Percentiles rank a stretch among this genome's conserved stretches.
These are phyloP conservation scores for Boehmeria nivea DNA, from an alignment of 306 rosid species.

Conservation along the genomic window DNA sequence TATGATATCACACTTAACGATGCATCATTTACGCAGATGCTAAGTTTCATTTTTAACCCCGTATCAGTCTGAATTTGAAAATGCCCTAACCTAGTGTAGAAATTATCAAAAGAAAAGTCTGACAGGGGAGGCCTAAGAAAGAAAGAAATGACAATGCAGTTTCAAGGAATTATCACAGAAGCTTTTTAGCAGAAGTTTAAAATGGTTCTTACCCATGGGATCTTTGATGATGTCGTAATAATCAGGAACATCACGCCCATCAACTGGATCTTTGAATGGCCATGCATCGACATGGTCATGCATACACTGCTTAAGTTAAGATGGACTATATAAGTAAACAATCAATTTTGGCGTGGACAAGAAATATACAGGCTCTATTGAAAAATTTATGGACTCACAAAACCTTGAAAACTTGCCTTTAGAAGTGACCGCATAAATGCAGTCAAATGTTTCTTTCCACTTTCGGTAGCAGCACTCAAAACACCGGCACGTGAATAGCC, in stretches of 20 bases:
- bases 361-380: background rate
- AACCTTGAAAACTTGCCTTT: constrained; percentile 43
- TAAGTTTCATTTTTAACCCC: no score
- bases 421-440: constrained; percentile 75
- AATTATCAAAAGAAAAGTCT: no score
- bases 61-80: no score
- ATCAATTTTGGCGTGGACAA: background rate
- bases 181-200: background rate
- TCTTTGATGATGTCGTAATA: constrained; percentile 92
- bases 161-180: no score
- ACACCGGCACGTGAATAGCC: constrained; percentile 73
- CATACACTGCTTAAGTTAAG: constrained; percentile 49
- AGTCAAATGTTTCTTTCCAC: constrained; percentile 57
- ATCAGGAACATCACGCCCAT: constrained; percentile 90
- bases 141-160: no score
- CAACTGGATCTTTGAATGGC: constrained; percentile 99
- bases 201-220: constrained; percentile 67
- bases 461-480: constrained; percentile 50
- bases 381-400: background rate
- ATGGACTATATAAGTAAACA: constrained; percentile 16
- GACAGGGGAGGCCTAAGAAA: no score
- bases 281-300: constrained; percentile 81
- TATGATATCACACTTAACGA: no score
- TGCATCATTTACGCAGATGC: no score
- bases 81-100: no score